A percentile compares a stretch with the other conserved stretches of the same genome.
Conservation (phyloP, 495 filamentous ascomycete genomes). For the Xylaria telfairii region DNA sequence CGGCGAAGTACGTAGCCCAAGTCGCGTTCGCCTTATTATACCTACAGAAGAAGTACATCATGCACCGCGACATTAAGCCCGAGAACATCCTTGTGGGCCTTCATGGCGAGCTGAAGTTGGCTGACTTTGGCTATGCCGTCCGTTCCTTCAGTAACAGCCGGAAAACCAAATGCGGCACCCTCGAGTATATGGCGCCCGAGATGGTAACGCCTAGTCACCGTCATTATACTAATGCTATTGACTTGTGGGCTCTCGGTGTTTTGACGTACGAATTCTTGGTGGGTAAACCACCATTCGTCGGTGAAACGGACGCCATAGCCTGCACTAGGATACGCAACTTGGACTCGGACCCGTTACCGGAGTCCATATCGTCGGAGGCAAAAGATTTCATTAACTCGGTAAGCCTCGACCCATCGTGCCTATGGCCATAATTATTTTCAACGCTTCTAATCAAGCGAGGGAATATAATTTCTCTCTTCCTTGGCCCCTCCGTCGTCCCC, state of each 20-base stretch:
- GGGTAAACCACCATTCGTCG: conserved; percentile 79
- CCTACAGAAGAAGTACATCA: conserved; percentile 58
- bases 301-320: conserved; percentile 56
- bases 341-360: conserved; percentile 41
- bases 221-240: conserved; percentile 70
- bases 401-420: not conserved
- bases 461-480: not conserved
- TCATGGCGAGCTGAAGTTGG: conserved; percentile 66
- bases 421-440: too few species aligned
- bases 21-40: conserved; percentile 66
- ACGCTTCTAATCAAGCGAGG: not conserved
- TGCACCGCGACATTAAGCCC: conserved; percentile 77
- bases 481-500: not conserved
- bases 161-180: conserved; percentile 74
- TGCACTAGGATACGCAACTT: conserved; percentile 32
- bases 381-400: conserved; percentile 57
- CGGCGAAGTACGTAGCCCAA: conserved; percentile 93
- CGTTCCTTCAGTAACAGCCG: conserved; percentile 62
- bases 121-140: conserved; percentile 73
- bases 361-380: conserved; percentile 50
- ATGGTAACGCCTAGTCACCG: conserved; percentile 54
- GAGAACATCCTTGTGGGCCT: conserved; percentile 74
- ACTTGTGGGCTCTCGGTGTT: conserved; percentile 78
- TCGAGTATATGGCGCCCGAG: conserved; percentile 40
- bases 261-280: conserved; percentile 80